Percentiles rank a stretch among this genome's conserved stretches.
These are phyloP conservation scores for Sugiyamaella sp. DNA, from an alignment of 1,139 yeast genomes.

Conservation along the genomic window DNA sequence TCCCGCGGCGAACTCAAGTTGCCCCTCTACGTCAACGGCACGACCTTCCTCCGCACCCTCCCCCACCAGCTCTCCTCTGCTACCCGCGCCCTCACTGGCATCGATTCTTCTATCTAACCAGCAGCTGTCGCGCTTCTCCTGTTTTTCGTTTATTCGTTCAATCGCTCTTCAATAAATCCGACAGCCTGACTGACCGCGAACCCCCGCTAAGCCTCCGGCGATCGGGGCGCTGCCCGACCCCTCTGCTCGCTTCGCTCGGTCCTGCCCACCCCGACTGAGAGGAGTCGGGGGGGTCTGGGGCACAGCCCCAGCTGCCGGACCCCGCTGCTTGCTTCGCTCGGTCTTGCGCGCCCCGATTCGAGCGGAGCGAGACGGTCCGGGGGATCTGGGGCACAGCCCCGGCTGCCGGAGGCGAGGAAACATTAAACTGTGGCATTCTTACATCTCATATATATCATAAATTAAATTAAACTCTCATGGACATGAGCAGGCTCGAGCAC, in stretches of 20 bases:
- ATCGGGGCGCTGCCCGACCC: conserved; percentile 5
- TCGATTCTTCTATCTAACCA: conserved; percentile 47
- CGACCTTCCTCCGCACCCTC: conserved; percentile 69
- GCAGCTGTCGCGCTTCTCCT: background rate
- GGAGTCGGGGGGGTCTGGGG: background rate
- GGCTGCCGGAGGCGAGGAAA: background rate
- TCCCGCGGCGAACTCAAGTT: conserved; percentile 66
- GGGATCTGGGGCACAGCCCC: background rate
- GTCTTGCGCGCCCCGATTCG: background rate
- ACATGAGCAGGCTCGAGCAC: conserved; percentile 14
- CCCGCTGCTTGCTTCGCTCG: background rate
- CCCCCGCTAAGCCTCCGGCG: conserved; percentile 12
- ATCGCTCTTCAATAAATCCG: background rate
- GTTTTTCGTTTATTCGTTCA: background rate
- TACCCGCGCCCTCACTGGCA: conserved; percentile 59
- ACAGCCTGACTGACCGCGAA: no score
- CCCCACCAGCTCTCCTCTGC: conserved; percentile 72
- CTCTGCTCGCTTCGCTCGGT: background rate
- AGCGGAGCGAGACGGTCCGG: background rate
- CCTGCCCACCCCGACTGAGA: background rate
- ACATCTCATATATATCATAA: conserved; percentile 14
- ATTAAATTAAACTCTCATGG: conserved; percentile 16
- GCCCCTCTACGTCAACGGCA: conserved; percentile 73
- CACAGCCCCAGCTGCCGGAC: background rate
- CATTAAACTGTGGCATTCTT: conserved; percentile 3